Evolutionary conservation across 2,329 filamentous ascomycete genomes (phyloP).

Genomic region (Diaporthe aspalathi): DNA sequence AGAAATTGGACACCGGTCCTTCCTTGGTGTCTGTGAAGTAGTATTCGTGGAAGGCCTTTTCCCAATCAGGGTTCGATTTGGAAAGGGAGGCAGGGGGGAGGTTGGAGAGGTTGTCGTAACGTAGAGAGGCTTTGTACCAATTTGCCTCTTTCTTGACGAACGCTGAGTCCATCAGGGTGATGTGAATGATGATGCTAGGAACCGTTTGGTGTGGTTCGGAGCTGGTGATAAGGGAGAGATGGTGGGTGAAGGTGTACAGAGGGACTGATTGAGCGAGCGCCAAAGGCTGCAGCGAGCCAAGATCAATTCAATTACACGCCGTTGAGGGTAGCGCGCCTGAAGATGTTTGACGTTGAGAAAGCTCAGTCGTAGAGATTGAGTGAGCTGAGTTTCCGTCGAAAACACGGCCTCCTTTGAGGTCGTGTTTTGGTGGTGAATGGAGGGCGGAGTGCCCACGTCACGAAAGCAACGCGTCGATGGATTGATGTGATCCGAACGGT

Average conservation of each 20-base stretch:
- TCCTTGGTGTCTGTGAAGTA: constrained; percentile 1
- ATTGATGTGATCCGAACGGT: neutral
- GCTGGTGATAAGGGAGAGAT: constrained; percentile 5
- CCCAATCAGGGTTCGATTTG: neutral
- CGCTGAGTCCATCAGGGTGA: neutral
- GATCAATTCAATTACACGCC: neutral
- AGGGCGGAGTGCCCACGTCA: neutral
- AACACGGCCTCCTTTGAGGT: neutral
- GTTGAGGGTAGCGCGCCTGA: neutral
- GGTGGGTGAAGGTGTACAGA: neutral
- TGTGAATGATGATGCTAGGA: neutral
- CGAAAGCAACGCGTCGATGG: constrained; percentile 15
- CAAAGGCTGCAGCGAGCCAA: neutral
- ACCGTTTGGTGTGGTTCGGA: neutral
- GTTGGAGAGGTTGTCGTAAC: constrained; percentile 14
- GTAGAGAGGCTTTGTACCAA: constrained; percentile 21
- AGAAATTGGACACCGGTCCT: neutral
- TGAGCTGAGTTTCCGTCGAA: neutral
- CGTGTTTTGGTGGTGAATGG: neutral
- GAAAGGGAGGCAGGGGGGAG: constrained; percentile 8
- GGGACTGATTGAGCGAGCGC: neutral
- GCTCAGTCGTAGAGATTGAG: neutral
- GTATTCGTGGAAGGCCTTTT: neutral
- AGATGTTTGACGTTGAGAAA: neutral
- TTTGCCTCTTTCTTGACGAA: constrained; percentile 29